Percentiles rank a stretch among this genome's conserved stretches.
These are phyloP conservation scores for Komagataella populi DNA, from an alignment of 805 yeast genomes.

Conservation along the genomic window DNA sequence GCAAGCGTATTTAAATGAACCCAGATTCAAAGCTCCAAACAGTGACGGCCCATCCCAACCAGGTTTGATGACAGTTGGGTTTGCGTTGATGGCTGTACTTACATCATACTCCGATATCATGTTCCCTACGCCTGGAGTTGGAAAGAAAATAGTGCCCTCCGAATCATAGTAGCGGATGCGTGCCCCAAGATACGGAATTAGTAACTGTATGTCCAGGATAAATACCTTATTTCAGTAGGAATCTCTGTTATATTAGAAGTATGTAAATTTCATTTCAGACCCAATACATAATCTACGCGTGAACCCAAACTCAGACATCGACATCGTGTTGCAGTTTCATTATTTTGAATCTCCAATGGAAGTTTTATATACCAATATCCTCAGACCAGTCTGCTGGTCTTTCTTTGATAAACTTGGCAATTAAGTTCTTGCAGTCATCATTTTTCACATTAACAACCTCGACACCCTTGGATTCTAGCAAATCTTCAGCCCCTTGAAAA, in stretches of 20 bases:
- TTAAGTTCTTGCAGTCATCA: slow-evolving; percentile 50
- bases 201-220: background rate
- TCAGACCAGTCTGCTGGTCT: slow-evolving; percentile 73
- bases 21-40: slow-evolving; percentile 12
- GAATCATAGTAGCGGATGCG: background rate
- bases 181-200: background rate
- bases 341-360: background rate
- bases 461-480: slow-evolving; percentile 52
- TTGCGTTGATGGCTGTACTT: slow-evolving; percentile 30
- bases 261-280: background rate
- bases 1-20: slow-evolving; percentile 31
- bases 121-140: slow-evolving; percentile 27
- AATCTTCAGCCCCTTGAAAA: slow-evolving; percentile 74
- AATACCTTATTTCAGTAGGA: background rate
- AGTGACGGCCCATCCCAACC: slow-evolving; percentile 23
- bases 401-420: slow-evolving; percentile 68
- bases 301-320: background rate
- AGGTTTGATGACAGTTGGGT: slow-evolving; percentile 28
- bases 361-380: slow-evolving; percentile 46
- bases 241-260: background rate
- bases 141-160: background rate
- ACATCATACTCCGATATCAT: slow-evolving; percentile 38
- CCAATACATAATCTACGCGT: background rate
- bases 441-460: slow-evolving; percentile 53
- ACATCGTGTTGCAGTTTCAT: background rate